Percentiles rank a stretch among this genome's conserved stretches.
These are phyloP conservation scores for Trichoderma hamatum DNA, from an alignment of 2,329 filamentous ascomycete species.

Conservation along the genomic window DNA sequence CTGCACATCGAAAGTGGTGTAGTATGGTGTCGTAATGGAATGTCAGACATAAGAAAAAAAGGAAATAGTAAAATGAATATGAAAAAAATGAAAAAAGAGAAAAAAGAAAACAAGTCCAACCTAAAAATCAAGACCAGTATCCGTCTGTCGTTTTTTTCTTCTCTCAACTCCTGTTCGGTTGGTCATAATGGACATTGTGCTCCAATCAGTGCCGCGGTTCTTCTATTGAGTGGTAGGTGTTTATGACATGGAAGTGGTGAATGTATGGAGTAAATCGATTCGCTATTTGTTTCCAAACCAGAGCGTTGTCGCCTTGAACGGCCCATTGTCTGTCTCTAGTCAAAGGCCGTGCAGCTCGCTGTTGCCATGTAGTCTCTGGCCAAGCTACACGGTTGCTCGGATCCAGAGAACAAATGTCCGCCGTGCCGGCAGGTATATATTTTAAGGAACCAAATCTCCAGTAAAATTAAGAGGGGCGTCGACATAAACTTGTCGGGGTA, in stretches of 20 bases:
- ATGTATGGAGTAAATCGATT: slow-evolving; percentile 19
- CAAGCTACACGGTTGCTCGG: slow-evolving; percentile 1
- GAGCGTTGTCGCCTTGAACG: slow-evolving; percentile 12
- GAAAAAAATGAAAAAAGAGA: slow-evolving; percentile 23
- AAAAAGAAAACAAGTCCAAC: slow-evolving; percentile 29
- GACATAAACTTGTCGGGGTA: slow-evolving; percentile 22
- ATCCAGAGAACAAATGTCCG: slow-evolving; percentile 11
- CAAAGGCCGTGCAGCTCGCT: slow-evolving; percentile 3
- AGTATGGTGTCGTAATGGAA: slow-evolving; percentile 42
- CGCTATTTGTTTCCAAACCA: slow-evolving; percentile 21
- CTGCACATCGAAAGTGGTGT: slow-evolving; percentile 43
- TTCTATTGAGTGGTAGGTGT: slow-evolving; percentile 34
- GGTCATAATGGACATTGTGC: slow-evolving; percentile 32
- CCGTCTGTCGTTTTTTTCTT: slow-evolving; percentile 28
- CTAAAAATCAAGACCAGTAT: slow-evolving; percentile 33
- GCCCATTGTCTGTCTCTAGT: slow-evolving; percentile 1
- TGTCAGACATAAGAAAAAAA: slow-evolving; percentile 37
- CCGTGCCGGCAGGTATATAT: slow-evolving; percentile 6
- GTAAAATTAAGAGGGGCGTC: slow-evolving; percentile 23
- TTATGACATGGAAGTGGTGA: slow-evolving; percentile 28
- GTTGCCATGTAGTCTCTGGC: background rate
- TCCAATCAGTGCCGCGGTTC: slow-evolving; percentile 29
- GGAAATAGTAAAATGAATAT: slow-evolving; percentile 26
- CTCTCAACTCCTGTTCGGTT: slow-evolving; percentile 28
- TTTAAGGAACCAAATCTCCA: slow-evolving; percentile 18